Percentiles rank a stretch among this genome's conserved stretches.
These are phyloP conservation scores for Didymella pomorum DNA, from an alignment of 2,329 filamentous ascomycete genomes.

Conservation along the genomic window DNA sequence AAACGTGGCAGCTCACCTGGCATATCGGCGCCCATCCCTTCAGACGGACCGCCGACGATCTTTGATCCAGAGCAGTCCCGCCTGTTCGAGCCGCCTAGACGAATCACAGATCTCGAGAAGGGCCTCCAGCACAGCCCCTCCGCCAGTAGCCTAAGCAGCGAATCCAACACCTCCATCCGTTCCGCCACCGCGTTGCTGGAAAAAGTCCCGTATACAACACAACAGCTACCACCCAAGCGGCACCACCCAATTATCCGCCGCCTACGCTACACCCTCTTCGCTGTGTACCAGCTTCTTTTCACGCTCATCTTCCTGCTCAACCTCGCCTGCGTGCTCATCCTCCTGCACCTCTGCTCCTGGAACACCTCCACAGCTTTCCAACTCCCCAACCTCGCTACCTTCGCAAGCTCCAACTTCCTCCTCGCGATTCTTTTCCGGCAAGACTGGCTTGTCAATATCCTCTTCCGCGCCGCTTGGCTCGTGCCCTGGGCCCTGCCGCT, in stretches of 20 bases:
- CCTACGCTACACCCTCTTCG: constrained; percentile 31
- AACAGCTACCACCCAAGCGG: not conserved
- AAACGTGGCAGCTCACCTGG: constrained; percentile 5
- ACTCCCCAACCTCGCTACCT: constrained; percentile 33
- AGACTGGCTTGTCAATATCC: constrained; percentile 42
- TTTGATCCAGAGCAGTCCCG: constrained; percentile 21
- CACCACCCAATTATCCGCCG: constrained; percentile 24
- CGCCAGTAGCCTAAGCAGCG: not conserved
- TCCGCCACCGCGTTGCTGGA: not conserved
- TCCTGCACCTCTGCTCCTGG: constrained; percentile 19
- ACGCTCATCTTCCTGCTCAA: constrained; percentile 53
- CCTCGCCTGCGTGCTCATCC: constrained; percentile 32
- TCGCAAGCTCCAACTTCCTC: constrained; percentile 46
- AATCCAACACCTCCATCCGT: not conserved
- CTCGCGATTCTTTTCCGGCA: constrained; percentile 42
- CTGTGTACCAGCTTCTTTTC: constrained; percentile 54
- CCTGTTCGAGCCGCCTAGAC: constrained; percentile 9
- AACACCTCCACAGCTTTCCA: not conserved
- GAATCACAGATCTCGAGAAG: constrained; percentile 29
- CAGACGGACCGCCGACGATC: constrained; percentile 19
- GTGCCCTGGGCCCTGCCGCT: constrained; percentile 40
- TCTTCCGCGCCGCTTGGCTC: constrained; percentile 44
- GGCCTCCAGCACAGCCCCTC: constrained; percentile 11
- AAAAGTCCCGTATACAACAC: not conserved
- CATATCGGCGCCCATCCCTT: constrained; percentile 8